phyloP scores from a whole-genome alignment of 768 basidiomycete genomes.

The Saitozyma sp. region DNA sequence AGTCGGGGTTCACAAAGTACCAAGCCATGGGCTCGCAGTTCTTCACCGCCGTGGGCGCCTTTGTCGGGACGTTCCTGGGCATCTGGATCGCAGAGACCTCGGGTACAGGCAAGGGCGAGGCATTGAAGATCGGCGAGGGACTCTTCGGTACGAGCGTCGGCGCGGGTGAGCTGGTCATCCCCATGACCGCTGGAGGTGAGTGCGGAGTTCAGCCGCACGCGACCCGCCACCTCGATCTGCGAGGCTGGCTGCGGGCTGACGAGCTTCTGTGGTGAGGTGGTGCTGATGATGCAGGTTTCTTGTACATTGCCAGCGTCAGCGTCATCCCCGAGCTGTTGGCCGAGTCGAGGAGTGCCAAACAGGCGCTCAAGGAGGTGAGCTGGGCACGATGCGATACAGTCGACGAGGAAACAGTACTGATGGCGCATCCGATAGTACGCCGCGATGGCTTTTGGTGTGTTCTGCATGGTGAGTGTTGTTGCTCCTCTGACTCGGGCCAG shows the following conservation, averaged over 20 bases:
- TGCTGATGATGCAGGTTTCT: constrained; percentile 61
- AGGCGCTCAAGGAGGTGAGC: constrained; percentile 85
- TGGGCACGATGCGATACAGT: background rate
- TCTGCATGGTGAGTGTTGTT: constrained; percentile 66
- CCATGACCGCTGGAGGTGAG: constrained; percentile 50
- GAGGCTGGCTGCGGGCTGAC: constrained; percentile 1
- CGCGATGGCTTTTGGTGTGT: constrained; percentile 85
- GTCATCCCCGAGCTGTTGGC: constrained; percentile 82
- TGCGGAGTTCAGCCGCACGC: constrained; percentile 13
- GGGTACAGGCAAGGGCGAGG: constrained; percentile 44
- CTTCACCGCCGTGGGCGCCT: constrained; percentile 85
- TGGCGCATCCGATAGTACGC: constrained; percentile 63
- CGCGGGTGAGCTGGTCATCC: constrained; percentile 74
- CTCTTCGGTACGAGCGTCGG: constrained; percentile 79
- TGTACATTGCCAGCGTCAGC: constrained; percentile 90
- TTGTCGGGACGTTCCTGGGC: constrained; percentile 62
- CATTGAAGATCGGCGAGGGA: constrained; percentile 74
- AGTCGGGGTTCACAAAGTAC: constrained; percentile 80
- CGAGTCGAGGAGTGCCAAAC: constrained; percentile 82
- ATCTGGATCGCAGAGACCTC: constrained; percentile 47
- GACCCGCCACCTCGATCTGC: background rate
- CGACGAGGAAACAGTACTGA: constrained; percentile 8
- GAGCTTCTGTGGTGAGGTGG: constrained; percentile 1
- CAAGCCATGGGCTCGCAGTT: constrained; percentile 95
- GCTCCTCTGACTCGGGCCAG: constrained; percentile 56